Conservation (phyloP, 306 rosid species). For the Mucuna pruriens region DNA sequence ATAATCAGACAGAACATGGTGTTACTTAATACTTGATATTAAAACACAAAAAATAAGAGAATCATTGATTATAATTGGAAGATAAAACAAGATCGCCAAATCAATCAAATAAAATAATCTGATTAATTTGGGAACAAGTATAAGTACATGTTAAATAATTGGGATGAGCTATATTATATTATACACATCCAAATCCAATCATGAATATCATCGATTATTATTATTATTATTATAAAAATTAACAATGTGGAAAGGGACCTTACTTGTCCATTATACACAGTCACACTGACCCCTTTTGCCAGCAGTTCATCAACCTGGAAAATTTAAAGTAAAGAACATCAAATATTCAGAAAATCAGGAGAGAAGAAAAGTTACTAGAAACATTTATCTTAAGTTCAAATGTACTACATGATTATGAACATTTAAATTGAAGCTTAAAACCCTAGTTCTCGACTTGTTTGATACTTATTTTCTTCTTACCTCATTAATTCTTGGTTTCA, state of each 20-base stretch:
- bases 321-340: background rate
- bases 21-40: background rate
- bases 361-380: background rate
- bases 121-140: background rate
- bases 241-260: conserved; percentile 25
- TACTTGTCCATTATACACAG: conserved; percentile 91
- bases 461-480: conserved; percentile 39
- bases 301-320: conserved; percentile 82
- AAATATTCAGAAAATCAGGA: background rate
- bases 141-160: conserved; percentile 24
- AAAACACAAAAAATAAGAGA: background rate
- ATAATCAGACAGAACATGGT: conserved; percentile 26
- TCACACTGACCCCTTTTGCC: conserved; percentile 80
- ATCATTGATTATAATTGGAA: background rate
- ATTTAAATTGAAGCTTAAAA: background rate
- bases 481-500: conserved; percentile 90
- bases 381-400: background rate
- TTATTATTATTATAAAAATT: background rate
- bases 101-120: conserved; percentile 24
- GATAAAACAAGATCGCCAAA: conserved; percentile 13
- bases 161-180: background rate
- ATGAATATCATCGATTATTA: conserved; percentile 19
- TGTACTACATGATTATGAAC: background rate
- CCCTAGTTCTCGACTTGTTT: background rate
- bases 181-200: background rate